These are phyloP conservation scores for Colletotrichum sidae DNA, from an alignment of 2,329 filamentous ascomycete genomes.

Conservation along the genomic window DNA sequence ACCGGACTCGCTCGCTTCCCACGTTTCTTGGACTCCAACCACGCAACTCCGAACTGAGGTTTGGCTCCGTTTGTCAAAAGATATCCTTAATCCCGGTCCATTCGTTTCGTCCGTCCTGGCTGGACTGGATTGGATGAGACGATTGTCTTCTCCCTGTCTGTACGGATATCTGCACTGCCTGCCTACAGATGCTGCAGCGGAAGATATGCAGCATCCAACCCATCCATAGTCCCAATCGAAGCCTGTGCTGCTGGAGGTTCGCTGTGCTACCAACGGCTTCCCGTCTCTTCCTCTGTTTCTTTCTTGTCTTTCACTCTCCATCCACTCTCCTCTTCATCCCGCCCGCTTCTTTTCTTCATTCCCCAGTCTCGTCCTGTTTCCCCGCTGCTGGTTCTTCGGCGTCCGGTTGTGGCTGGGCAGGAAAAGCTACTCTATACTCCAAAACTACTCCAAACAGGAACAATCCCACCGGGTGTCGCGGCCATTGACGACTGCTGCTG, in stretches of 20 bases:
- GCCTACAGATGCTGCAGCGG: too few species aligned
- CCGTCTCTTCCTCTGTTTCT: neutral
- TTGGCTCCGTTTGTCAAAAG: neutral
- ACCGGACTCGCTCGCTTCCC: conserved; percentile 2
- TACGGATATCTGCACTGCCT: too few species aligned
- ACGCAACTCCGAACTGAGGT: neutral
- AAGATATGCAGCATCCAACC: too few species aligned
- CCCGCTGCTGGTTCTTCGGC: conserved; percentile 2
- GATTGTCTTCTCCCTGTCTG: too few species aligned
- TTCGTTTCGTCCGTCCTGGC: too few species aligned
- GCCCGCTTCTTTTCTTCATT: neutral
- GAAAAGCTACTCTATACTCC: too few species aligned
- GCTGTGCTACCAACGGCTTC: neutral
- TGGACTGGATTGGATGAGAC: too few species aligned
- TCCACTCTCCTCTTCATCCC: neutral
- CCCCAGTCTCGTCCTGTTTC: neutral
- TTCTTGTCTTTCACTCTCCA: neutral
- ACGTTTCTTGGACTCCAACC: neutral
- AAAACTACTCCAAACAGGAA: too few species aligned
- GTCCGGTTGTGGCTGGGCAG: neutral
- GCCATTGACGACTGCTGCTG: neutral
- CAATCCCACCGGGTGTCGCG: neutral
- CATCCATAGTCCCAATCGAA: too few species aligned
- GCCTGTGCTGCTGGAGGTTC: too few species aligned
- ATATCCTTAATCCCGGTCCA: neutral